Evolutionary conservation across 179 eudicot genomes (phyloP).

Genomic region (Silene coronaria): DNA sequence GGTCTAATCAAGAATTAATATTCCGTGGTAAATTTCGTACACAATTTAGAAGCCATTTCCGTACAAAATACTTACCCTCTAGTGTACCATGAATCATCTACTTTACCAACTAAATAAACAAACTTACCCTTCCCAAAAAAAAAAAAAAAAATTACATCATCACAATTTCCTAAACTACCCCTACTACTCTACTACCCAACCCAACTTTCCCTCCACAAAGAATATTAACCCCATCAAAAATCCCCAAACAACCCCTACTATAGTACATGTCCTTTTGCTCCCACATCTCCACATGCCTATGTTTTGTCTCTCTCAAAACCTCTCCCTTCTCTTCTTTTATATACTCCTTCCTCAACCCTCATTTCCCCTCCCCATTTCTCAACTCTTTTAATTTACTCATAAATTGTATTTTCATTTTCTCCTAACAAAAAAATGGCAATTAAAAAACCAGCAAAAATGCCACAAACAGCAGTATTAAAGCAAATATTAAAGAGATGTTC

Average conservation of each 20-base stretch:
- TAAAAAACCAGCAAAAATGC: constrained; percentile 43
- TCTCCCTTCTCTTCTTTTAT: constrained; percentile 3
- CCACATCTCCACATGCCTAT: constrained; percentile 20
- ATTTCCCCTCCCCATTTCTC: background rate
- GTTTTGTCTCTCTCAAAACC: background rate
- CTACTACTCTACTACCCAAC: too few species aligned
- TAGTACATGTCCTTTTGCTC: constrained; percentile 15
- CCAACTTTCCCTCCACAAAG: too few species aligned
- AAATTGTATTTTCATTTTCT: too few species aligned
- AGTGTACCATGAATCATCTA: too few species aligned
- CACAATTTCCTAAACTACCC: too few species aligned
- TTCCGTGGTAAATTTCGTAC: too few species aligned
- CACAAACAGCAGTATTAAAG: constrained; percentile 56
- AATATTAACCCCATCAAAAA: background rate
- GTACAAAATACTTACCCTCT: too few species aligned
- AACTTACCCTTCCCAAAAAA: too few species aligned
- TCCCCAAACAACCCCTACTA: constrained; percentile 18
- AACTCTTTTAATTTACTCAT: background rate
- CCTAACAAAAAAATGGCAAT: constrained; percentile 44
- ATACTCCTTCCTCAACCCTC: background rate
- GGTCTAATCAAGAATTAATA: too few species aligned
- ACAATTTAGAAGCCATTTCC: too few species aligned
- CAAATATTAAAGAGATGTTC: constrained; percentile 72
- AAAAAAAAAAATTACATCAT: too few species aligned
- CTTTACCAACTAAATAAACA: too few species aligned